These are phyloP conservation scores for Penicillium maclennaniae DNA, from an alignment of 495 filamentous ascomycete genomes.

Conservation along the genomic window DNA sequence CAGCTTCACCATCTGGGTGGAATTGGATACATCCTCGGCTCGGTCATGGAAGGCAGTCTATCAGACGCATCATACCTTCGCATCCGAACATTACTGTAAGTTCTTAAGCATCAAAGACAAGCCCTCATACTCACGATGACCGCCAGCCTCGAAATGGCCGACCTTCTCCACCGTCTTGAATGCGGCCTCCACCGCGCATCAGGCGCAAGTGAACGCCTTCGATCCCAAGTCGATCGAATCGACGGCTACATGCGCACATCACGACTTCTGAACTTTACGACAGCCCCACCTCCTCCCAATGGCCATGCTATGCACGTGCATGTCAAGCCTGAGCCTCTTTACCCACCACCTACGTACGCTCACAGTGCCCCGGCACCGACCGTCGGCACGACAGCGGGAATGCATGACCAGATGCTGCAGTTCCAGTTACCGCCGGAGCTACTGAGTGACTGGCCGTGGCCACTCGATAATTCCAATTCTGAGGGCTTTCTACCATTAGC, in stretches of 20 bases:
- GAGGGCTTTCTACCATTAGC: constrained; percentile 25
- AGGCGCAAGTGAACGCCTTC: constrained; percentile 38
- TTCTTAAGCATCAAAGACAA: not conserved
- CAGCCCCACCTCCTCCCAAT: constrained; percentile 9
- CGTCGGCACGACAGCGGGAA: constrained; percentile 6
- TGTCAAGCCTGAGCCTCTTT: constrained; percentile 11
- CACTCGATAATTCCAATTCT: constrained; percentile 30
- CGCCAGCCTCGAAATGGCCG: constrained; percentile 40
- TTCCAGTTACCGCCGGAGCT: constrained; percentile 41
- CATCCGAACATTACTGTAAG: constrained; percentile 41
- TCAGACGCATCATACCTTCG: constrained; percentile 43
- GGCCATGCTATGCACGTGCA: constrained; percentile 5
- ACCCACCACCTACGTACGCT: constrained; percentile 9
- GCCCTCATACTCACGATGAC: not conserved
- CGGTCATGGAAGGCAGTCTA: constrained; percentile 46
- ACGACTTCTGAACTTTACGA: constrained; percentile 16
- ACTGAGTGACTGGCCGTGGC: constrained; percentile 38
- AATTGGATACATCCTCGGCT: constrained; percentile 48
- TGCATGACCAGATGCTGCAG: constrained; percentile 27
- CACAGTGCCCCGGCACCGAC: not conserved
- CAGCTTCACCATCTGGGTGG: constrained; percentile 47
- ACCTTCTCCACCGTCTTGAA: constrained; percentile 46
- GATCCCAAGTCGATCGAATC: constrained; percentile 42
- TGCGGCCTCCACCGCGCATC: constrained; percentile 34
- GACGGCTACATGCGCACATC: constrained; percentile 47